Base-by-base conservation (phyloP, 1,284 basidiomycete genomes). In the Ustilago cynodontis region DNA sequence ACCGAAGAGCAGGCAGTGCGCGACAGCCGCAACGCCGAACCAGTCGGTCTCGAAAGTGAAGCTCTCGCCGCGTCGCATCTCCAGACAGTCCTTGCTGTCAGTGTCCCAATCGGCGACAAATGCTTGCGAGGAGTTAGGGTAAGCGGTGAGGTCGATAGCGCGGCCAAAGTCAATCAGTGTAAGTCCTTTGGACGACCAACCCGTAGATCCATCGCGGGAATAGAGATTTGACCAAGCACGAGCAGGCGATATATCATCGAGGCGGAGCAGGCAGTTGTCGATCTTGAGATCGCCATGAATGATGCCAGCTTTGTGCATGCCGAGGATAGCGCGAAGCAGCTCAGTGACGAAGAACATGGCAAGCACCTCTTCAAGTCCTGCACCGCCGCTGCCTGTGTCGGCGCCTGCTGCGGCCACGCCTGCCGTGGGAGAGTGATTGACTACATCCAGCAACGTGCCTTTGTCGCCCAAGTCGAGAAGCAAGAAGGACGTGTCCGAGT, bases 251-350 rank as follows among this genome's bases (percentile, higher is more conserved):
- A 79, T 72, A 57, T 94, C 92, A 13, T 94, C 93, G 29, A 99
- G 89, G 4, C 97, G 91, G 9, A 99, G 88, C 14, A 99, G 89
- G 85, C 95, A 98, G 87, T 99, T 99, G 88, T 99, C 97, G 85
- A 98, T 98, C 89, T 99, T 99, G 80, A 99, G 89, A 87, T 99
- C 97, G 47, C 97, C 96, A 82, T 99, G 97, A 78, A 99, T 93
- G 87, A 98, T 92, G 18, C 93, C 92, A 0, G 89, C 88, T 10
- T 86, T 71, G 86, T 99, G 97, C 86, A 98, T 89, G 24, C 89
- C 91, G 83, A 97, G 94, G 54, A 98, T 87, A 13, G 93, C 87
- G 22, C 92, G 91, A 57, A 98, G 87, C 20, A 99, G 90, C 86
- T 99, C 96, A 80, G 95, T 90, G 31, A 92, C 89, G 89, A 99